Conservation (phyloP, 495 filamentous ascomycete species). For the Penicillium fimorum region DNA sequence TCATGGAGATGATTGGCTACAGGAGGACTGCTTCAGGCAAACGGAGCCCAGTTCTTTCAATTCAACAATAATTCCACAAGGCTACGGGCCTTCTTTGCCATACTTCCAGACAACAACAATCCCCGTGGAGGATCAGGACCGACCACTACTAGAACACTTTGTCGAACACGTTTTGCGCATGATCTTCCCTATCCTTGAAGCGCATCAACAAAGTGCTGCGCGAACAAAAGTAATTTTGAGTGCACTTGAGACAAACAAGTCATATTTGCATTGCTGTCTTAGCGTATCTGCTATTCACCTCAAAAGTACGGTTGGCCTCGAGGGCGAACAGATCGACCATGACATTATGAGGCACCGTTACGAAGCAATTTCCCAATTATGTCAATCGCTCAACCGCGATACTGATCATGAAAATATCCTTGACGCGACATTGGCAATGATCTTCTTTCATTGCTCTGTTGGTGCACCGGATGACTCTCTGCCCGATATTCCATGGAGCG, state of each 20-base stretch:
- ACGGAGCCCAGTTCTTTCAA: too few species aligned
- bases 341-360: slow-evolving; percentile 94
- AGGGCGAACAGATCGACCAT: slow-evolving; percentile 76
- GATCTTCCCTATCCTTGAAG: slow-evolving; percentile 88
- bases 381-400: slow-evolving; percentile 76
- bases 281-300: slow-evolving; percentile 94
- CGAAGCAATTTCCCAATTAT: slow-evolving; percentile 82
- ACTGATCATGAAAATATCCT: slow-evolving; percentile 83
- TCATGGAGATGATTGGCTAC: slow-evolving; percentile 71
- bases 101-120: slow-evolving; percentile 36
- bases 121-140: slow-evolving; percentile 85
- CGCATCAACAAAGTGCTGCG: slow-evolving; percentile 76
- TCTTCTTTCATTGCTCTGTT: slow-evolving; percentile 95
- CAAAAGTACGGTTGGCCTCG: slow-evolving; percentile 69
- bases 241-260: slow-evolving; percentile 70
- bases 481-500: slow-evolving; percentile 93
- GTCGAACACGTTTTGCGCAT: slow-evolving; percentile 80
- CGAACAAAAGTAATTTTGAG: slow-evolving; percentile 41
- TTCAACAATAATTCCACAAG: too few species aligned
- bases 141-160: slow-evolving; percentile 87
- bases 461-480: slow-evolving; percentile 81
- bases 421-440: slow-evolving; percentile 92
- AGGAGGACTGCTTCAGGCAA: slow-evolving; percentile 61
- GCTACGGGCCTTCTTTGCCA: too few species aligned
- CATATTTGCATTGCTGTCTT: slow-evolving; percentile 92